phyloP scores from a whole-genome alignment of 306 rosid species.

The Benincasa hispida region DNA sequence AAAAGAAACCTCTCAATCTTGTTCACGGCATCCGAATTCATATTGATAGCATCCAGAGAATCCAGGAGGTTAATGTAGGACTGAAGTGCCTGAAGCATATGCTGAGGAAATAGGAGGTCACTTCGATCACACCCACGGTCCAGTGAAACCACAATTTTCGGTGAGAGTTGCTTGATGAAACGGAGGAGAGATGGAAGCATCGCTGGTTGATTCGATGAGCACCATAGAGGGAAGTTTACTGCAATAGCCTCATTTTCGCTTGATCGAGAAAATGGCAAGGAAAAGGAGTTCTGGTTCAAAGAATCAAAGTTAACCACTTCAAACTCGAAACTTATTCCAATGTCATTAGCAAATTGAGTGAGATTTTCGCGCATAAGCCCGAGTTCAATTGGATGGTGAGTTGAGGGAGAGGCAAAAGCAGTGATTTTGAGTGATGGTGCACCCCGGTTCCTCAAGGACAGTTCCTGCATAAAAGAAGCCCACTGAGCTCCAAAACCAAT shows the following conservation, averaged over 20 bases:
- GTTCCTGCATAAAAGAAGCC: conserved; percentile 42
- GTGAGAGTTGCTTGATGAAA: conserved; percentile 30
- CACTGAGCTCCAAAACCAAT: conserved; percentile 41
- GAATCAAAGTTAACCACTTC: conserved; percentile 30
- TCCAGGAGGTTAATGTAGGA: conserved; percentile 28
- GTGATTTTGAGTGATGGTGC: conserved; percentile 26
- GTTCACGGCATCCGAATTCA: conserved; percentile 20
- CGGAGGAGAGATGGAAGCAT: conserved; percentile 25
- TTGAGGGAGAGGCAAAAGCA: conserved; percentile 32
- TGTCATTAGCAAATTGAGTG: conserved; percentile 25
- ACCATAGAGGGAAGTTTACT: conserved; percentile 33
- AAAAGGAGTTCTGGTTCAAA: conserved; percentile 16
- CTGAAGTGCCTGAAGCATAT: conserved; percentile 28
- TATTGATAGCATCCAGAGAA: conserved; percentile 25
- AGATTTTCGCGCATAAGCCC: conserved; percentile 29
- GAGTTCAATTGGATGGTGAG: conserved; percentile 24
- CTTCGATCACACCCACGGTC: conserved; percentile 31
- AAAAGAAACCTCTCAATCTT: conserved; percentile 32
- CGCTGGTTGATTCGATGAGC: conserved; percentile 22
- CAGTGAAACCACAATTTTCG: conserved; percentile 27
- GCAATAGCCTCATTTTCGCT: conserved; percentile 22
- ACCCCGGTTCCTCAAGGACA: conserved; percentile 19
- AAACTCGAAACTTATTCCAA: conserved; percentile 26
- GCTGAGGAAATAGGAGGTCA: conserved; percentile 33
- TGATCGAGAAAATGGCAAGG: conserved; percentile 15